Percentiles rank a stretch among this genome's conserved stretches.
These are phyloP conservation scores for Aspergillus bertholletiae DNA, from an alignment of 495 filamentous ascomycete species.

Conservation along the genomic window DNA sequence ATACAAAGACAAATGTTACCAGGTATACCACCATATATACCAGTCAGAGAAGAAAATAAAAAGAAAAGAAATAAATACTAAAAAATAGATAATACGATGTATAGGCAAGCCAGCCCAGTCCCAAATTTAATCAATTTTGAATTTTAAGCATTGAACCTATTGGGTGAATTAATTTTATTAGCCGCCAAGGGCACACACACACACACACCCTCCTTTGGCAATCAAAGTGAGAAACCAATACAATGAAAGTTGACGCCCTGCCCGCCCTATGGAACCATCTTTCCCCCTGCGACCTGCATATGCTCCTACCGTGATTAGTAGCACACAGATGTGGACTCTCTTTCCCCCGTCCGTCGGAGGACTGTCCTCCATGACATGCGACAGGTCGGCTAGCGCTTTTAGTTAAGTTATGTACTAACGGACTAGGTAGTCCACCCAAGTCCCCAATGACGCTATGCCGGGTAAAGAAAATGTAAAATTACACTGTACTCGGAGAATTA, in stretches of 20 bases:
- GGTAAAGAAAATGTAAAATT: no score
- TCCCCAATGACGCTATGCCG: no score
- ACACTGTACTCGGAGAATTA: no score
- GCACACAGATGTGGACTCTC: constrained; percentile 4
- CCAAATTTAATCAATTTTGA: no score
- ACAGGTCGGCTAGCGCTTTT: background rate
- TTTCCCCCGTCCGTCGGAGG: no score
- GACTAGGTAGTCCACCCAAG: no score
- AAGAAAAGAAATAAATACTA: background rate
- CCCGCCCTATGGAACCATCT: background rate
- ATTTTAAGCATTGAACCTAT: no score
- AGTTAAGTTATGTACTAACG: background rate
- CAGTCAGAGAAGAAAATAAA: background rate
- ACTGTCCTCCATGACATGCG: constrained; percentile 21
- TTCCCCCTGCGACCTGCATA: background rate
- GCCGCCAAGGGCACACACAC: no score
- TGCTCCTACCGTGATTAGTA: background rate
- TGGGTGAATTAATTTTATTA: no score
- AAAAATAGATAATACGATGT: background rate
- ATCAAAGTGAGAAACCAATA: background rate
- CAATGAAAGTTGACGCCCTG: background rate
- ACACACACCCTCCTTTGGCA: background rate
- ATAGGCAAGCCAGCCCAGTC: no score
- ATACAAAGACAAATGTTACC: background rate
- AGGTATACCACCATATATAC: background rate